phyloP scores from a whole-genome alignment of 805 yeast species.

The Barnettozyma californica region DNA sequence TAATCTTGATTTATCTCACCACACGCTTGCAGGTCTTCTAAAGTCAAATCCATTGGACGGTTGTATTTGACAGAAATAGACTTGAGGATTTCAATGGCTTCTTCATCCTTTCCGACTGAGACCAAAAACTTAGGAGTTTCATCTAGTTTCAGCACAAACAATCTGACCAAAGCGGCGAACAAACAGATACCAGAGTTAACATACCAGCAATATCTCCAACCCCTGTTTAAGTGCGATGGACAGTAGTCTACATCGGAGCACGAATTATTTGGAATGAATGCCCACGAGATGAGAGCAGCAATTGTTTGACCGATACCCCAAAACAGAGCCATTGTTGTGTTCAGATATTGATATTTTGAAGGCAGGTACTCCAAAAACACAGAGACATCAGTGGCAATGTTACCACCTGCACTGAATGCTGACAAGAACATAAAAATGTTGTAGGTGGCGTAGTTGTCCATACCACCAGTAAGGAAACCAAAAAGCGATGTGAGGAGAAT shows the following conservation, averaged over 20 bases:
- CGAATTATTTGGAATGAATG: constrained; percentile 41
- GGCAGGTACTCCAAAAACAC: constrained; percentile 49
- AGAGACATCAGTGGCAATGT: constrained; percentile 46
- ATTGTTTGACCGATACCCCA: constrained; percentile 58
- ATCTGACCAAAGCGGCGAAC: constrained; percentile 41
- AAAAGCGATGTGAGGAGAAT: constrained; percentile 40
- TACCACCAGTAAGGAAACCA: constrained; percentile 42
- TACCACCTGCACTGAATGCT: constrained; percentile 46
- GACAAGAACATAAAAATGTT: constrained; percentile 41
- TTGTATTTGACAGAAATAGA: constrained; percentile 43
- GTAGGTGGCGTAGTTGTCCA: constrained; percentile 41
- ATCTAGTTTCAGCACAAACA: constrained; percentile 37
- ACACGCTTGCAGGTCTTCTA: constrained; percentile 40
- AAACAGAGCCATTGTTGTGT: constrained; percentile 45
- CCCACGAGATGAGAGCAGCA: constrained; percentile 47
- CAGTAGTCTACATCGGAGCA: constrained; percentile 40
- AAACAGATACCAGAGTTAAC: constrained; percentile 46
- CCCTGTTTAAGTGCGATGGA: constrained; percentile 42
- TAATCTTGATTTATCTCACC: constrained; percentile 35
- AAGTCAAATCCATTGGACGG: constrained; percentile 34
- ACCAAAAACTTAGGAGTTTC: constrained; percentile 52
- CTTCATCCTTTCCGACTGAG: constrained; percentile 44
- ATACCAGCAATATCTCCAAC: constrained; percentile 56
- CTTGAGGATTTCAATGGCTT: constrained; percentile 39
- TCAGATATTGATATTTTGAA: constrained; percentile 41